Evolutionary conservation across 2,329 filamentous ascomycete genomes (phyloP).

Genomic region (Gaeumannomyces tritici): DNA sequence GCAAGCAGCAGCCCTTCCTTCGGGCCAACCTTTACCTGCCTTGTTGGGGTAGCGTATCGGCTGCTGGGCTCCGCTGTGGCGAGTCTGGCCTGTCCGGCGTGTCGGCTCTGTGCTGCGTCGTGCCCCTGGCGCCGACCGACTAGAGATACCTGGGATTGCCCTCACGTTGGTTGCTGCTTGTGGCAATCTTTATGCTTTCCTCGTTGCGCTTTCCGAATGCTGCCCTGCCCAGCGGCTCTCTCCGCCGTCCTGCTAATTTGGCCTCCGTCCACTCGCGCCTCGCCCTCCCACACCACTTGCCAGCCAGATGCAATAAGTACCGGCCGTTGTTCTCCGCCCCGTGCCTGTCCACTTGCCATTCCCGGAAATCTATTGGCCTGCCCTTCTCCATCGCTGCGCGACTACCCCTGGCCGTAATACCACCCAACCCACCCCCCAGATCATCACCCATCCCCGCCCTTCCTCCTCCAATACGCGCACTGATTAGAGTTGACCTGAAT

Average conservation of each 20-base stretch:
- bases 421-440: neutral
- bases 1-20: too few relatives aligned
- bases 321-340: neutral
- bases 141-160: neutral
- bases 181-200: too few relatives aligned
- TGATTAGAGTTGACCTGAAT: neutral
- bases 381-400: neutral
- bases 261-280: neutral
- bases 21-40: neutral
- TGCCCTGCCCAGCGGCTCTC: neutral
- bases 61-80: too few relatives aligned
- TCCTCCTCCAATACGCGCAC: neutral
- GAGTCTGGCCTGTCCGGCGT: neutral
- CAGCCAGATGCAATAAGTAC: neutral
- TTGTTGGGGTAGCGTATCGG: neutral
- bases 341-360: neutral
- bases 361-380: neutral
- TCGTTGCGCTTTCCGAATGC: too few relatives aligned
- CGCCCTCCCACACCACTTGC: too few relatives aligned
- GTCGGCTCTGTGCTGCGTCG: neutral
- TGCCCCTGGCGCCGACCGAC: neutral
- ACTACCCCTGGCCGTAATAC: neutral
- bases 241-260: neutral
- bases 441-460: too few relatives aligned
- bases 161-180: too few relatives aligned